Evolutionary conservation across 1,284 basidiomycete species (phyloP).

Genomic region (Ceratobasidium sp.): DNA sequence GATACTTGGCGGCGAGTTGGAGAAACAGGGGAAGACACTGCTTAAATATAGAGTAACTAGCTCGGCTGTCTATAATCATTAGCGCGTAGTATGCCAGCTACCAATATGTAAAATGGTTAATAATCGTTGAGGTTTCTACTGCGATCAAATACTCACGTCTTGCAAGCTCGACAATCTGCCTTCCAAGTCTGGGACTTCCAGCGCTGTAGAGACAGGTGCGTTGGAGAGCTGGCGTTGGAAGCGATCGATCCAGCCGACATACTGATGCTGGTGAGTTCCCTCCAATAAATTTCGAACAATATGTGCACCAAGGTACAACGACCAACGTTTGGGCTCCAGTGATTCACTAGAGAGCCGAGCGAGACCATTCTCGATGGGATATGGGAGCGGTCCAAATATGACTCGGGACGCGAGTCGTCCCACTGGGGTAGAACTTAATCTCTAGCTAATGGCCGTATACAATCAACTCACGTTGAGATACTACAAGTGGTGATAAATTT

Average conservation of each 20-base stretch:
- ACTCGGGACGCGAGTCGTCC: conserved; percentile 10
- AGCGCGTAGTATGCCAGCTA: conserved; percentile 1
- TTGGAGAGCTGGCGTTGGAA: conserved; percentile 6
- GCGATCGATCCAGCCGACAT: conserved; percentile 22
- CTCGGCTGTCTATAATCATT: conserved; percentile 1
- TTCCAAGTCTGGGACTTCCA: not conserved
- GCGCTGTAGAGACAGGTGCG: not conserved
- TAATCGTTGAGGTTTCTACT: too few species aligned
- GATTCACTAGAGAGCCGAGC: not conserved
- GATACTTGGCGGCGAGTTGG: conserved; percentile 4
- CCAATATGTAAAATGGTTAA: not conserved
- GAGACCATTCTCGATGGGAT: not conserved
- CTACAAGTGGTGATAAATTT: not conserved
- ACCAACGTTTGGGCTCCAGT: not conserved
- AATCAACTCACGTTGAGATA: not conserved
- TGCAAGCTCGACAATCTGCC: not conserved
- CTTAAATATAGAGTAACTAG: conserved; percentile 13
- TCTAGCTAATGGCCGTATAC: not conserved
- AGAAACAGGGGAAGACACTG: conserved; percentile 8
- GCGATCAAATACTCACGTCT: not conserved
- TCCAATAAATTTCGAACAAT: not conserved
- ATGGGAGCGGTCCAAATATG: conserved; percentile 9
- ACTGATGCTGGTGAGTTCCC: not conserved
- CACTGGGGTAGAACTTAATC: not conserved
- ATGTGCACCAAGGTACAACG: conserved; percentile 17